Evolutionary conservation across 2,329 filamentous ascomycete species (phyloP).

Genomic region (Sclerotinia nivalis): DNA sequence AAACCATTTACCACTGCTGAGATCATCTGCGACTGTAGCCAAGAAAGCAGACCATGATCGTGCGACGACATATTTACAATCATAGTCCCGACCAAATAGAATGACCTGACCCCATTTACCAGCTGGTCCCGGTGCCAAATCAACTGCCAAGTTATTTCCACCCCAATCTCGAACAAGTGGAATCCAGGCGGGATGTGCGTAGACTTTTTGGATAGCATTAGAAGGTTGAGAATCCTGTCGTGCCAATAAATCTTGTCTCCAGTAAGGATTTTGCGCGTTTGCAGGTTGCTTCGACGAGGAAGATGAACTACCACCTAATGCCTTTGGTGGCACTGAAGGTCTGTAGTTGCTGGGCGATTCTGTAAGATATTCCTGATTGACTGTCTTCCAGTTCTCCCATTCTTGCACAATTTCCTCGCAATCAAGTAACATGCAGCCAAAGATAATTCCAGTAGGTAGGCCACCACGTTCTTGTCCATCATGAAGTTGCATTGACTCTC

Average conservation of each 20-base stretch:
- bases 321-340: conserved; percentile 68
- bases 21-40: conserved; percentile 83
- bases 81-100: conserved; percentile 94
- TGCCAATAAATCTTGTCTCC: conserved; percentile 81
- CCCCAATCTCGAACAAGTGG: conserved; percentile 96
- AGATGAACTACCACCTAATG: conserved; percentile 63
- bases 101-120: conserved; percentile 97
- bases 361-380: conserved; percentile 82
- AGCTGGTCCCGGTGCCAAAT: conserved; percentile 84
- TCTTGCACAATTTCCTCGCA: conserved; percentile 98
- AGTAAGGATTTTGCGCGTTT: conserved; percentile 59
- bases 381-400: conserved; percentile 93
- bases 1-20: conserved; percentile 84
- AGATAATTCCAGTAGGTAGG: conserved; percentile 86
- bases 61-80: conserved; percentile 96
- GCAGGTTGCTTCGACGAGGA: conserved; percentile 67
- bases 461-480: conserved; percentile 97
- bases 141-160: conserved; percentile 93
- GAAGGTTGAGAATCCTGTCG: conserved; percentile 87
- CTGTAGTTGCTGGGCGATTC: conserved; percentile 54
- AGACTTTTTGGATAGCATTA: conserved; percentile 85
- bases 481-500: conserved; percentile 86
- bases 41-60: conserved; percentile 89
- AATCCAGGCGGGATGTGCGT: conserved; percentile 94
- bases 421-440: conserved; percentile 92